phyloP scores from a whole-genome alignment of 2,329 filamentous ascomycete species.

The Xylariaceae sp. region DNA sequence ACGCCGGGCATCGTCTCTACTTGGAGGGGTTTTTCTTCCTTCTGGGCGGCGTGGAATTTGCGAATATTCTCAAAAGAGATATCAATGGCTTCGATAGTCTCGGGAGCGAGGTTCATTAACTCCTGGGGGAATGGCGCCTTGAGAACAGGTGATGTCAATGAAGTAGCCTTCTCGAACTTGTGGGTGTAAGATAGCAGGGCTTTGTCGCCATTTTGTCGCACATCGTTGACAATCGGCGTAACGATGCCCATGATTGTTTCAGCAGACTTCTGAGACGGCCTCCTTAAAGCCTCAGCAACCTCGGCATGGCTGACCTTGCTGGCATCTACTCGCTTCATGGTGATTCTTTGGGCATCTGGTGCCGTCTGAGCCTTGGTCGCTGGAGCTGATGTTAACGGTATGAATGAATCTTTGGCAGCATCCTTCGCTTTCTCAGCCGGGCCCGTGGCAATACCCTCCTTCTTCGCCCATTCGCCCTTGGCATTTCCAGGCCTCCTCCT shows the following conservation, averaged over 20 bases:
- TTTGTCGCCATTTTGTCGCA: conserved; percentile 83
- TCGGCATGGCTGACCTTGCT: conserved; percentile 67
- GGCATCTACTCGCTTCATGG: conserved; percentile 82
- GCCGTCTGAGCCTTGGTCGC: conserved; percentile 51
- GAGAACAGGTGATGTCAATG: conserved; percentile 85
- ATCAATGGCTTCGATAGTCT: conserved; percentile 93
- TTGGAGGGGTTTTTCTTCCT: conserved; percentile 78
- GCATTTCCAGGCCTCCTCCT: conserved; percentile 93
- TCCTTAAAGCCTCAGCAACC: conserved; percentile 77
- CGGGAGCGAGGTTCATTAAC: conserved; percentile 83
- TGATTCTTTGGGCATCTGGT: conserved; percentile 62
- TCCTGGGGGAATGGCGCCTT: conserved; percentile 85
- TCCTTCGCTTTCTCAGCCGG: conserved; percentile 44
- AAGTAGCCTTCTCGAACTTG: conserved; percentile 97
- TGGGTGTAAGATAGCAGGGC: conserved; percentile 92
- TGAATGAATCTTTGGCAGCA: conserved; percentile 45
- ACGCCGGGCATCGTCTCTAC: conserved; percentile 99
- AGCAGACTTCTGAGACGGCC: conserved; percentile 93
- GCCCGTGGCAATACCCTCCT: conserved; percentile 68
- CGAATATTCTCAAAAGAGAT: conserved; percentile 92
- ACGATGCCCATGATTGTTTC: conserved; percentile 92
- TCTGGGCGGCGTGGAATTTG: conserved; percentile 91
- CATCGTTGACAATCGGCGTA: conserved; percentile 87
- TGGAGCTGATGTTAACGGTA: conserved; percentile 45
- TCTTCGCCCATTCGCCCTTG: conserved; percentile 89